Evolutionary conservation across 108 stramenopile species (phyloP), one percentile per base, ranked within the genome.

Genomic region (Cyclotella baltica): DNA sequence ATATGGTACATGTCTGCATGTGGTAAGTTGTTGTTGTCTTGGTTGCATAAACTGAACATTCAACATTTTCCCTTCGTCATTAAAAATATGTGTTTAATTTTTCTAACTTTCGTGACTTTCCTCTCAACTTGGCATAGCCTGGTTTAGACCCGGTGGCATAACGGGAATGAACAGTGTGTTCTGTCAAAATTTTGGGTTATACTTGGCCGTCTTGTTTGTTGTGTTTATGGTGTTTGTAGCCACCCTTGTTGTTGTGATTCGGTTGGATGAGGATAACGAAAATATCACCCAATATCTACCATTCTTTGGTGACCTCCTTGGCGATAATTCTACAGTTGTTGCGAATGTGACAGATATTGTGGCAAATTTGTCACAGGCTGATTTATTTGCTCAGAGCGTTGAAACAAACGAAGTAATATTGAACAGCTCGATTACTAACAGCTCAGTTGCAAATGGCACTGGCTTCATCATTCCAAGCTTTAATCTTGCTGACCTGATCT

Each of bases 1-100:
- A 84, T 92, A 10, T 96, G 95, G 95, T 83, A 90, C 34, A 58
- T 94, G 63, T 67, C 90, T 15, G 92, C 93, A 19, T 96, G 93
- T 77, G n/a, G n/a, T n/a, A n/a, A n/a, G n/a, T n/a, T n/a, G n/a
- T n/a, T n/a, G n/a, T n/a, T n/a, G n/a, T n/a, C n/a, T n/a, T n/a
- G n/a, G n/a, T n/a, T n/a, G n/a, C n/a, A n/a, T n/a, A n/a, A n/a
- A n/a, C n/a, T n/a, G n/a, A n/a, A n/a, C n/a, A n/a, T n/a, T n/a
- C n/a, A n/a, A n/a, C n/a, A n/a, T n/a, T n/a, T n/a, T n/a, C n/a
- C n/a, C n/a, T n/a, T n/a, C n/a, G n/a, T n/a, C n/a, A n/a, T n/a
- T n/a, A n/a, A n/a, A n/a, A n/a, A n/a, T n/a, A n/a, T n/a, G n/a
- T n/a, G n/a, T n/a, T n/a, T n/a, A n/a, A n/a, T n/a, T n/a, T n/a